phyloP scores from a whole-genome alignment of 2,329 filamentous ascomycete species.

The Monosporascus cannonballus region DNA sequence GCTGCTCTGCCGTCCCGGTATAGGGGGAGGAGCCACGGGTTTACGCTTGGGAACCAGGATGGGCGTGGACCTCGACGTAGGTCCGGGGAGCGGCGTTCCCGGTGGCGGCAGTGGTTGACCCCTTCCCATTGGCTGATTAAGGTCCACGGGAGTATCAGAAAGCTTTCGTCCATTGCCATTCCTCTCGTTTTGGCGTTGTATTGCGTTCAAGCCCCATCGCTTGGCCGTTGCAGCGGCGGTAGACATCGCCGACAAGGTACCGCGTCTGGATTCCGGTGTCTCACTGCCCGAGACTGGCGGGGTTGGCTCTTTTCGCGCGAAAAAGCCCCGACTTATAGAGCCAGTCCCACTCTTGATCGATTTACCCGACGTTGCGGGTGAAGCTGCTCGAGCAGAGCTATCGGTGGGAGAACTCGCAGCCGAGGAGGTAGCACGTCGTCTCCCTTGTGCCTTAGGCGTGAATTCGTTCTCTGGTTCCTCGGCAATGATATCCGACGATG shows the following conservation, averaged over 20 bases:
- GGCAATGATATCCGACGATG: slow-evolving; percentile 18
- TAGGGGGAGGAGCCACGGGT: slow-evolving; percentile 18
- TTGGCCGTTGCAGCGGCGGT: slow-evolving; percentile 28
- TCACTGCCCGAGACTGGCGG: slow-evolving; percentile 14
- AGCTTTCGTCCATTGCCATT: slow-evolving; percentile 22
- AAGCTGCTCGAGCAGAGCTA: slow-evolving; percentile 11
- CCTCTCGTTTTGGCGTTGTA: slow-evolving; percentile 23
- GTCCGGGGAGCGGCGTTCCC: slow-evolving; percentile 25
- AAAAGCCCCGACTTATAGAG: slow-evolving; percentile 21
- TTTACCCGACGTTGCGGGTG: slow-evolving; percentile 17
- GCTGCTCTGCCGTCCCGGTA: slow-evolving; percentile 15
- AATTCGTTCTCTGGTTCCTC: slow-evolving; percentile 10
- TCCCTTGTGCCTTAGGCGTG: slow-evolving; percentile 16
- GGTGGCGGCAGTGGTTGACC: slow-evolving; percentile 27
- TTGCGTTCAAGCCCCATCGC: slow-evolving; percentile 26
- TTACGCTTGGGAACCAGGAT: slow-evolving; percentile 22
- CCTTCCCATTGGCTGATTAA: slow-evolving; percentile 29
- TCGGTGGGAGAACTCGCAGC: slow-evolving; percentile 16
- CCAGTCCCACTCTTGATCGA: slow-evolving; percentile 23
- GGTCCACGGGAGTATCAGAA: slow-evolving; percentile 24
- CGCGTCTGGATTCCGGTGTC: slow-evolving; percentile 19
- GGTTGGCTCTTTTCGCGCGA: slow-evolving; percentile 20
- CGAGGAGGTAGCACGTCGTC: slow-evolving; percentile 25
- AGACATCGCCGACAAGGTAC: slow-evolving; percentile 24
- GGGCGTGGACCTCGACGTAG: slow-evolving; percentile 21